Evolutionary conservation across 1,139 yeast species (phyloP), one percentile per base, ranked within the genome.

Genomic region (Candida sp.): DNA sequence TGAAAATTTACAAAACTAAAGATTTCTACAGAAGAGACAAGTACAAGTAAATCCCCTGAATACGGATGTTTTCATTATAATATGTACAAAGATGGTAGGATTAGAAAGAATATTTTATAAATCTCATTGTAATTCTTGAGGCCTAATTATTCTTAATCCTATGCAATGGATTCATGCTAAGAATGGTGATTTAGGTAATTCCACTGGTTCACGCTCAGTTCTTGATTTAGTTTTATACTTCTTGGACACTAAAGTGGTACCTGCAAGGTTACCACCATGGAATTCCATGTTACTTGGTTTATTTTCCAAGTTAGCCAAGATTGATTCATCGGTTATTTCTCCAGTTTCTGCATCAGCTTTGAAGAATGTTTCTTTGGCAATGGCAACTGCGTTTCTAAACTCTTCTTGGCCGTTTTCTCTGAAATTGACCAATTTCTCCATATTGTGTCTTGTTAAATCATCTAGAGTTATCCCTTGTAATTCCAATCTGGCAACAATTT

Each of bases 401-500:
- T 66, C 67, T 23, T 63, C 64, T 43, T 73, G 70, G 6, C 88
- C 91, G 44, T 77, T 64, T 23, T 56, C 52, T 50, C 84, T 70
- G 43, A 66, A 63, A 44, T 67, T 64, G 6, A 70, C 60, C 45
- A 86, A 67, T 56, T 81, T 79, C 2, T 66, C 62, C 38, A 83
- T 79, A 53, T 87, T 86, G 48, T 70, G 68, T 48, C 68, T 56
- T 7, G 95, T 86, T 43, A 80, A 66, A 29, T 68, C 70, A 56
- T 87, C 91, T 29, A 85, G 50, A n/a, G 76, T 77, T 45, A 80
- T 64, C 1, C 79, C 81, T 59, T 84, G 91, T 44, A 78, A 67
- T 63, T 87, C 84, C 45, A 86, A 70, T 51, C 96, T 77, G 23
- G 96, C 96, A 5, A 87, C 95, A 2, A 81, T 73, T 60, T 88